phyloP scores from a whole-genome alignment of 2,329 filamentous ascomycete genomes.

The Trichoderma sp. region DNA sequence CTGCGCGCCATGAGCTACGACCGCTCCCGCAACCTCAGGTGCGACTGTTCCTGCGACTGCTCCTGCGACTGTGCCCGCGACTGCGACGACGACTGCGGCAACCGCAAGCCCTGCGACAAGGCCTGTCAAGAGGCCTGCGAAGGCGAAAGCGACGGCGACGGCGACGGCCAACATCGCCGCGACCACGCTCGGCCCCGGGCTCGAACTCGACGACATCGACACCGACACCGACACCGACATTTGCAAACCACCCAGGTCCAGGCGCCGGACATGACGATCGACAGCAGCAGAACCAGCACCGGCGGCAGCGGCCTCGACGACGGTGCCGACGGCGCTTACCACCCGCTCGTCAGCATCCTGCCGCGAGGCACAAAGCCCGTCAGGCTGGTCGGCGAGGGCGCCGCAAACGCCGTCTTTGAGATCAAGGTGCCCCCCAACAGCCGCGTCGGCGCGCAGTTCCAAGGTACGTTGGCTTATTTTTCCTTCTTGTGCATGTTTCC shows the following conservation, averaged over 20 bases:
- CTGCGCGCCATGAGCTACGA: conserved; percentile 31
- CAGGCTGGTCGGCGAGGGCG: conserved; percentile 65
- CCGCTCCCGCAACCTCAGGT: conserved; percentile 9
- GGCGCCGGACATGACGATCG: conserved; percentile 7
- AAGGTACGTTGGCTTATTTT: conserved; percentile 36
- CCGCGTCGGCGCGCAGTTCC: conserved; percentile 29
- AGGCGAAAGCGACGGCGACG: conserved; percentile 2
- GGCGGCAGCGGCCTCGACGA: background rate
- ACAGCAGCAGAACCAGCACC: background rate
- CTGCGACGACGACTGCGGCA: background rate
- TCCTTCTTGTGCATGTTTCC: too few relatives aligned
- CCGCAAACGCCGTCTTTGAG: conserved; percentile 75
- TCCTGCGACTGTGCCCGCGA: background rate
- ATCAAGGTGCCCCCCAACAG: conserved; percentile 48
- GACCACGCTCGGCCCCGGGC: conserved; percentile 1
- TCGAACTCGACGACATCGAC: background rate
- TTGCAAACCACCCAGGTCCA: background rate
- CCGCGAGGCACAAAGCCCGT: conserved; percentile 41
- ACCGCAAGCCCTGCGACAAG: background rate
- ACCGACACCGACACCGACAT: background rate
- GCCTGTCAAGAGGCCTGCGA: background rate
- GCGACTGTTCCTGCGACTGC: background rate
- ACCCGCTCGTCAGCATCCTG: conserved; percentile 37
- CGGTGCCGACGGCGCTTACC: conserved; percentile 4
- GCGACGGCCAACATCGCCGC: background rate